phyloP scores from a whole-genome alignment of 306 rosid genomes.

The Ceratonia siliqua region DNA sequence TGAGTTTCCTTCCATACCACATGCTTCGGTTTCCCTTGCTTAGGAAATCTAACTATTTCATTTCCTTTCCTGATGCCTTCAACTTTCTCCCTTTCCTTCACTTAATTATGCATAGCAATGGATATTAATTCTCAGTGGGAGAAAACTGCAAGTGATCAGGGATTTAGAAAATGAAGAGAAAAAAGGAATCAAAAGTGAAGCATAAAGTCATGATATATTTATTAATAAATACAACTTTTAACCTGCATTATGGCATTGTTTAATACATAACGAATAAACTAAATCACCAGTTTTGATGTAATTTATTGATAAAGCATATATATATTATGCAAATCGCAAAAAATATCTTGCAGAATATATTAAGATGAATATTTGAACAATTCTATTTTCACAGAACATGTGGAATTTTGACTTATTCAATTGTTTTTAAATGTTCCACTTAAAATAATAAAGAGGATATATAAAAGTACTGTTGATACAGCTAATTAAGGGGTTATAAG shows the following conservation, averaged over 20 bases:
- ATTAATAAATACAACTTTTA: not conserved
- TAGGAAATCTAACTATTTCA: too few species aligned
- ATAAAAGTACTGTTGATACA: not conserved
- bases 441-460: slow-evolving; percentile 11
- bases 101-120: too few species aligned
- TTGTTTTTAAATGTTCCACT: not conserved
- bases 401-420: not conserved
- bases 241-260: not conserved
- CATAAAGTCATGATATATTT: not conserved
- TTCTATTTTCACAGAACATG: not conserved
- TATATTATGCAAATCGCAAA: not conserved
- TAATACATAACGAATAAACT: not conserved
- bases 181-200: not conserved
- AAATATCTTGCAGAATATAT: too few species aligned
- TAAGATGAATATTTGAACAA: not conserved
- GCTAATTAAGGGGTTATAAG: not conserved
- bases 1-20: not conserved
- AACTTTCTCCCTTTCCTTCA: too few species aligned
- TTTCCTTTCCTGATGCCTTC: too few species aligned
- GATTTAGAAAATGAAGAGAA: not conserved
- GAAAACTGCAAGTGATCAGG: not conserved
- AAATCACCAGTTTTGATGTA: not conserved
- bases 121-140: too few species aligned
- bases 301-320: not conserved
- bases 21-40: too few species aligned